These are phyloP conservation scores for Flaveria sonorensis DNA, from an alignment of 129 eudicot species.

Conservation along the genomic window DNA sequence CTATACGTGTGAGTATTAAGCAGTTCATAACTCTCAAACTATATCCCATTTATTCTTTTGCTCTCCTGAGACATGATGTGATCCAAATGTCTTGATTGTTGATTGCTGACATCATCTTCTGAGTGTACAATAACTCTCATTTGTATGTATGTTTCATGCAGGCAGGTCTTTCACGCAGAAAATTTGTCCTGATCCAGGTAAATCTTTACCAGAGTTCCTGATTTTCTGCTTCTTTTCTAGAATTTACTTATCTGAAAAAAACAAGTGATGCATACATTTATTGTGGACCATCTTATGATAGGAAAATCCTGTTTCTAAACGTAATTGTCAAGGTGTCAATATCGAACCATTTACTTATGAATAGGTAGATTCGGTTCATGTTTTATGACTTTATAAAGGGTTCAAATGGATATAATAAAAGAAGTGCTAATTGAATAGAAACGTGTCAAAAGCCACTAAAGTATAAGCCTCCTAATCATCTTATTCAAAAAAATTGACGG, in stretches of 20 bases:
- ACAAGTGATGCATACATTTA: not conserved
- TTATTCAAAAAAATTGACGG: not conserved
- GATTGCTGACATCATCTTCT: conserved; percentile 2
- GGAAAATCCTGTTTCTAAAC: not conserved
- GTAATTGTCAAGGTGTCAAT: not conserved
- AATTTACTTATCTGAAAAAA: not conserved
- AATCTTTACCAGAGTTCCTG: conserved; percentile 27
- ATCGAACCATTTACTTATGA: not conserved
- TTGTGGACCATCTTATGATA: not conserved
- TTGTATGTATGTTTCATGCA: conserved; percentile 45
- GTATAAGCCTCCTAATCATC: not conserved
- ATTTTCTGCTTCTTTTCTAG: not conserved
- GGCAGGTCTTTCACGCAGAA: conserved; percentile 94
- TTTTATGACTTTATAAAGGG: not conserved
- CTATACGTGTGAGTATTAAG: conserved; percentile 70
- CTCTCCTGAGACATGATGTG: conserved; percentile 4
- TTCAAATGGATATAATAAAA: not conserved
- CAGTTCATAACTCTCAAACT: not conserved
- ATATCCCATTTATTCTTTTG: not conserved
- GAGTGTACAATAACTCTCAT: conserved; percentile 5
- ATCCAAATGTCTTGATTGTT: conserved; percentile 6
- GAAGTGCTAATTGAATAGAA: not conserved
- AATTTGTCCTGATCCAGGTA: conserved; percentile 93
- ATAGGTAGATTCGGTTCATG: not conserved
- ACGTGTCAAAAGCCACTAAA: not conserved